Conservation (phyloP, 495 filamentous ascomycete genomes). For the Chaetomium tenue region DNA sequence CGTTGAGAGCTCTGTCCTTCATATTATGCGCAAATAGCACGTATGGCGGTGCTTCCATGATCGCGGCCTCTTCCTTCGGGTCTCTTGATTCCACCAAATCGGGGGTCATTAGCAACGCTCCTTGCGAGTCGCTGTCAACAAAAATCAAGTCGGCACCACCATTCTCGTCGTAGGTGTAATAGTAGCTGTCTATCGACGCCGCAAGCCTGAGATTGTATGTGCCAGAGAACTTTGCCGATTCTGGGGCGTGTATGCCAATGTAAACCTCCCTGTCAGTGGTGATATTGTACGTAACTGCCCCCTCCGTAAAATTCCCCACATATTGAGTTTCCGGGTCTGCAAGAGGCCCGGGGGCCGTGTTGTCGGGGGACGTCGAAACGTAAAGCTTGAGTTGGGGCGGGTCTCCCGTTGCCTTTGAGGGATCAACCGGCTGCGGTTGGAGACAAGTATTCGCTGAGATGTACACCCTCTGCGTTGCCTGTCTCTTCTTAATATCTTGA, state of each 20-base stretch:
- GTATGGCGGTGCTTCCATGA: conserved; percentile 66
- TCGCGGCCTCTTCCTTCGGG: conserved; percentile 45
- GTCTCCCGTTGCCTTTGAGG: conserved; percentile 35
- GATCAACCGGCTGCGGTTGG: conserved; percentile 58
- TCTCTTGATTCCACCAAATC: conserved; percentile 55
- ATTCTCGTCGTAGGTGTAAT: conserved; percentile 57
- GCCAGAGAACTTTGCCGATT: conserved; percentile 54
- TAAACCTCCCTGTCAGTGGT: conserved; percentile 62
- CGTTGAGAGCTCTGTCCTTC: conserved; percentile 57
- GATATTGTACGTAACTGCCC: conserved; percentile 60
- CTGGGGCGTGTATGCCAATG: conserved; percentile 69
- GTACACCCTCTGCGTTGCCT: conserved; percentile 56
- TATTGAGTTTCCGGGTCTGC: conserved; percentile 47
- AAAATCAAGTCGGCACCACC: conserved; percentile 57
- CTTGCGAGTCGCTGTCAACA: conserved; percentile 74
- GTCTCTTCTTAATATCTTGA: conserved; percentile 21
- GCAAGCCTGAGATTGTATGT: conserved; percentile 76
- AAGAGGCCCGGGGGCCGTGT: conserved; percentile 66
- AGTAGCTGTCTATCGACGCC: conserved; percentile 73
- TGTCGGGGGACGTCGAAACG: conserved; percentile 63
- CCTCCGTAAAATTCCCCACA: conserved; percentile 46
- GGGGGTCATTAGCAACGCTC: conserved; percentile 74
- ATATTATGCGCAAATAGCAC: conserved; percentile 73
- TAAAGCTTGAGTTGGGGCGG: conserved; percentile 76
- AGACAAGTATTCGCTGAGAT: conserved; percentile 79